Conservation (phyloP, 163 green algal species). For the Chlamydomonas reinhardtii region DNA sequence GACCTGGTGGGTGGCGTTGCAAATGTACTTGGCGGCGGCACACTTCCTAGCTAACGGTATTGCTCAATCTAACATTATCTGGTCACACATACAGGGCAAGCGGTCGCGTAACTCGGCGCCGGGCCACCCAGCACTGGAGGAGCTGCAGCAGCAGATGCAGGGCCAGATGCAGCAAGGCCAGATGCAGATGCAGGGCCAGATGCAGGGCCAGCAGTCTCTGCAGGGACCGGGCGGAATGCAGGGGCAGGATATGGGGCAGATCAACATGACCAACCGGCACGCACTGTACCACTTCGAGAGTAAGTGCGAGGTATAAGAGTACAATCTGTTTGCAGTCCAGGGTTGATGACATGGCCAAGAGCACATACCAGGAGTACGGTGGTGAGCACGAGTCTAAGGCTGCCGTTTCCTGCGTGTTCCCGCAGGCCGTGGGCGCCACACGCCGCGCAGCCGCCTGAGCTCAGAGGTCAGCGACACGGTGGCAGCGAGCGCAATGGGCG, state of each 20-base stretch:
- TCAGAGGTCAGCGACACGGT: slow-evolving; percentile 26
- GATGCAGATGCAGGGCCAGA: neutral
- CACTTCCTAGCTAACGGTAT: too few species aligned
- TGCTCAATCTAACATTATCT: too few species aligned
- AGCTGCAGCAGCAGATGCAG: slow-evolving; percentile 40
- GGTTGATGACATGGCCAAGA: too few species aligned
- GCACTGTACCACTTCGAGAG: slow-evolving; percentile 50
- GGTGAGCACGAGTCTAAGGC: too few species aligned
- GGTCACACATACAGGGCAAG: neutral
- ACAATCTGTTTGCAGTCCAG: too few species aligned
- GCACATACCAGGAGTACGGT: too few species aligned
- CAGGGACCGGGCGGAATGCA: neutral
- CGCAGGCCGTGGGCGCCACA: slow-evolving; percentile 45
- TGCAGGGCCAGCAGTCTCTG: neutral
- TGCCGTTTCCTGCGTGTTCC: too few species aligned
- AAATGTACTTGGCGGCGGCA: too few species aligned
- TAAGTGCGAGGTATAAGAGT: neutral
- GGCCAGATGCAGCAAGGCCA: neutral
- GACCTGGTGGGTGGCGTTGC: slow-evolving; percentile 22
- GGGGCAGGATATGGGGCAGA: neutral
- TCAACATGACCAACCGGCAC: slow-evolving; percentile 19
- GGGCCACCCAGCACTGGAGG: slow-evolving; percentile 19
- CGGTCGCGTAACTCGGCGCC: slow-evolving; percentile 19
- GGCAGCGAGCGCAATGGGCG: neutral
- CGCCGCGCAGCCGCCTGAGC: slow-evolving; percentile 36